phyloP scores from a whole-genome alignment of 768 basidiomycete species.

The Tulasnella sp. region DNA sequence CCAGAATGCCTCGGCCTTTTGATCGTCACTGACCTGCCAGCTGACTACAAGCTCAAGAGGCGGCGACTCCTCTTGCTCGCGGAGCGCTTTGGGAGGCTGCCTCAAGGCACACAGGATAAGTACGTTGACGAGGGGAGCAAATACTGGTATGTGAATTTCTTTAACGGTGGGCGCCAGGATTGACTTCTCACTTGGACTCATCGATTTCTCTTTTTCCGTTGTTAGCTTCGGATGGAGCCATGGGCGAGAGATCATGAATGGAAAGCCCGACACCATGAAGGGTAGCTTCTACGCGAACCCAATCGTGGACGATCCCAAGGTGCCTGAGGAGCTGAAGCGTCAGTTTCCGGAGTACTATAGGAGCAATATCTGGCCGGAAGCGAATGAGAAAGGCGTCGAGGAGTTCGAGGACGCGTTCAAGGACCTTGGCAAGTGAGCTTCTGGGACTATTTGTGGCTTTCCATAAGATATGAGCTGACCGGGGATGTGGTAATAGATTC shows the following conservation, averaged over 20 bases:
- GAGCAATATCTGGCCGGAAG: slow-evolving; percentile 65
- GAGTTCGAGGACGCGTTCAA: slow-evolving; percentile 87
- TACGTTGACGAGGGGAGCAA: slow-evolving; percentile 60
- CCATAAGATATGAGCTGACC: slow-evolving; percentile 8
- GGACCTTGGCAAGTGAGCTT: slow-evolving; percentile 52
- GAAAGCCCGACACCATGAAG: slow-evolving; percentile 77
- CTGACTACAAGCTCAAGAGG: slow-evolving; percentile 47
- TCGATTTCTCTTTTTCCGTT: not conserved
- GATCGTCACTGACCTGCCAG: slow-evolving; percentile 70
- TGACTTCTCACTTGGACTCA: not conserved
- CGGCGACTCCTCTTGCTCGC: slow-evolving; percentile 64
- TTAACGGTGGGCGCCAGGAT: not conserved
- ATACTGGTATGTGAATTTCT: slow-evolving; percentile 47
- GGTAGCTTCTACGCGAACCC: slow-evolving; percentile 94
- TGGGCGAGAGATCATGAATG: slow-evolving; percentile 99
- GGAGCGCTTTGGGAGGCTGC: slow-evolving; percentile 62
- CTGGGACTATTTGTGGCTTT: not conserved
- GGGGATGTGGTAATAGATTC: slow-evolving; percentile 35
- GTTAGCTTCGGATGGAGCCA: slow-evolving; percentile 93
- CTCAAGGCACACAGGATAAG: slow-evolving; percentile 53
- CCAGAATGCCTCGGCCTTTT: slow-evolving; percentile 70
- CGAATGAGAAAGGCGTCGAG: slow-evolving; percentile 47
- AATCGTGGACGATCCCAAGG: slow-evolving; percentile 50
- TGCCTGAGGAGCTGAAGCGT: slow-evolving; percentile 40
- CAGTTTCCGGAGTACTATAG: slow-evolving; percentile 77